Conservation (phyloP, 345 rosid genomes). For the Eucalyptus regnans region DNA sequence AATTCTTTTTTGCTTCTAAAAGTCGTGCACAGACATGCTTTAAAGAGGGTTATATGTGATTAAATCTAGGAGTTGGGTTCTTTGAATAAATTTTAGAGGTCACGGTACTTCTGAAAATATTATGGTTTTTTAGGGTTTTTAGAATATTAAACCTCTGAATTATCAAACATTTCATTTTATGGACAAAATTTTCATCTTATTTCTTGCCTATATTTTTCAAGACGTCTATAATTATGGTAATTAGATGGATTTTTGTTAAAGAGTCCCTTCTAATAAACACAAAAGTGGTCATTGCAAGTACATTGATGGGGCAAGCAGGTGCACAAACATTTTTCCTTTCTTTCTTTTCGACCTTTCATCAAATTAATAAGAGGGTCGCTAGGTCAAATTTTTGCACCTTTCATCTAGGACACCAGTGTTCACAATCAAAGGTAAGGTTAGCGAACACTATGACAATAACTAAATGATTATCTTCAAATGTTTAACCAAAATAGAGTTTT, state of each 20-base stretch:
- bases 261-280: neutral
- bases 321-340: neutral
- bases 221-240: neutral
- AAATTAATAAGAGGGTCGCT: neutral
- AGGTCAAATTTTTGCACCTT: neutral
- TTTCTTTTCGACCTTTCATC: neutral
- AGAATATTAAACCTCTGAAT: neutral
- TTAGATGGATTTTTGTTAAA: neutral
- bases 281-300: neutral
- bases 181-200: neutral
- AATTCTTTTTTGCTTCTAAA: neutral
- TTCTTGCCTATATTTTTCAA: neutral
- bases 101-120: neutral
- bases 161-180: neutral
- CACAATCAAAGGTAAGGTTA: neutral
- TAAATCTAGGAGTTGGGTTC: neutral
- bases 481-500: neutral
- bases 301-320: neutral
- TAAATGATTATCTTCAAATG: neutral
- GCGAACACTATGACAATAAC: neutral
- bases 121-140: neutral
- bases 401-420: neutral
- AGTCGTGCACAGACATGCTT: neutral
- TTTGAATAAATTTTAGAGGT: neutral
- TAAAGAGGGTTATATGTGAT: neutral